These are phyloP conservation scores for Neurospora sp. DNA, from an alignment of 495 filamentous ascomycete species.

Conservation along the genomic window DNA sequence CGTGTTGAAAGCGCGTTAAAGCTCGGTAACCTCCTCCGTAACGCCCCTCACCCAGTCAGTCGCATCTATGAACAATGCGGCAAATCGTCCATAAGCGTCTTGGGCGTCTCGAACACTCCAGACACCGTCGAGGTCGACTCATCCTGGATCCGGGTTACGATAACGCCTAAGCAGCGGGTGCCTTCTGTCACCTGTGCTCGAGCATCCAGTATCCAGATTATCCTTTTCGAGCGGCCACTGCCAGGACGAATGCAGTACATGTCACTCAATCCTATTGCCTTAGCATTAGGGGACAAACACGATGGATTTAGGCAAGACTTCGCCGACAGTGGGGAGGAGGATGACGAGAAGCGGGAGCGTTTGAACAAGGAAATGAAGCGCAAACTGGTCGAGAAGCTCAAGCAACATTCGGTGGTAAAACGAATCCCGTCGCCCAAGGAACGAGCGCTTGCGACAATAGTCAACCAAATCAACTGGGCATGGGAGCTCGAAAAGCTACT, in stretches of 20 bases:
- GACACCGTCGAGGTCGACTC: slow-evolving; percentile 48
- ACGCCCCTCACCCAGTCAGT: slow-evolving; percentile 67
- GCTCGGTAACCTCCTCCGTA: slow-evolving; percentile 71
- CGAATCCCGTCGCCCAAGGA: slow-evolving; percentile 75
- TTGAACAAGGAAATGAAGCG: slow-evolving; percentile 42
- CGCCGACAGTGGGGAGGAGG: slow-evolving; percentile 44
- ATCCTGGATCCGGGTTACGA: slow-evolving; percentile 60
- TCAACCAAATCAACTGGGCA: slow-evolving; percentile 95
- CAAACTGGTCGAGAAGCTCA: slow-evolving; percentile 77
- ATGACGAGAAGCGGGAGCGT: slow-evolving; percentile 52
- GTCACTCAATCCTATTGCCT: slow-evolving; percentile 77
- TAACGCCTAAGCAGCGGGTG: slow-evolving; percentile 42
- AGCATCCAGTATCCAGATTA: slow-evolving; percentile 66
- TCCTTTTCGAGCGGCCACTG: slow-evolving; percentile 78
- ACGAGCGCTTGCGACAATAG: slow-evolving; percentile 63
- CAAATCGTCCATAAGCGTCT: slow-evolving; percentile 68
- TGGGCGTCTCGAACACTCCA: slow-evolving; percentile 64
- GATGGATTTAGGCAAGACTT: slow-evolving; percentile 18
- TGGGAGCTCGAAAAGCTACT: slow-evolving; percentile 77
- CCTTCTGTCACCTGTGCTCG: slow-evolving; percentile 66
- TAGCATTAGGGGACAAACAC: slow-evolving; percentile 75
- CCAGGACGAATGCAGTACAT: slow-evolving; percentile 94
- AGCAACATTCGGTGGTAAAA: slow-evolving; percentile 71
- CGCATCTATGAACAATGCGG: slow-evolving; percentile 81
- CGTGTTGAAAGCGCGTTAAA: slow-evolving; percentile 84